phyloP scores from a whole-genome alignment of 106 monocot genomes.

The Alisma plantagoaquatica region DNA sequence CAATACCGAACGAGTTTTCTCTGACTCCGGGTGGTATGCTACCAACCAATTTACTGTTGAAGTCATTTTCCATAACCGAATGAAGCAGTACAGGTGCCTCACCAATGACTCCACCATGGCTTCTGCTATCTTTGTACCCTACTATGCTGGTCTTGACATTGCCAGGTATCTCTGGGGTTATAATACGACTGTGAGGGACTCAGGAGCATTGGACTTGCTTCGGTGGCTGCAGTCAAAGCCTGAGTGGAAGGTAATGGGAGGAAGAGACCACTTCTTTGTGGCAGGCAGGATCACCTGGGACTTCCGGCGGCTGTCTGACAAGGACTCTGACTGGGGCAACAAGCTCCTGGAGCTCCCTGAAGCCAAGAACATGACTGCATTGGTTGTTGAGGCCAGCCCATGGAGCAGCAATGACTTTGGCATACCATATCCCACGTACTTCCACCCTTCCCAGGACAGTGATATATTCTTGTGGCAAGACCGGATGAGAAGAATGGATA shows the following conservation, averaged over 20 bases:
- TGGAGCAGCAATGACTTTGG: constrained; percentile 89
- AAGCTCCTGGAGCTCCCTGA: constrained; percentile 70
- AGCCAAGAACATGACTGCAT: constrained; percentile 63
- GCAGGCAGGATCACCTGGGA: constrained; percentile 87
- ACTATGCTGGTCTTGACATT: constrained; percentile 84
- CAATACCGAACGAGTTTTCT: constrained; percentile 59
- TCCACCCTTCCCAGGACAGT: constrained; percentile 58
- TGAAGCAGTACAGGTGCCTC: constrained; percentile 90
- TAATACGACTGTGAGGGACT: constrained; percentile 50
- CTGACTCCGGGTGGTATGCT: constrained; percentile 73
- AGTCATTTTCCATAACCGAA: constrained; percentile 69
- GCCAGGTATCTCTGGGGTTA: constrained; percentile 66
- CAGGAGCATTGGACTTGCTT: constrained; percentile 51
- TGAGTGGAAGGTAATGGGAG: constrained; percentile 75
- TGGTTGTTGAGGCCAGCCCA: constrained; percentile 72
- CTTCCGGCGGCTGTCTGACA: constrained; percentile 55
- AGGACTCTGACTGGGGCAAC: constrained; percentile 65
- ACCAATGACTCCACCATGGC: constrained; percentile 78
- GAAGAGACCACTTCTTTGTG: constrained; percentile 73
- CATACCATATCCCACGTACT: constrained; percentile 77
- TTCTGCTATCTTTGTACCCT: constrained; percentile 79
- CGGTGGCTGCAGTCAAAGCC: constrained; percentile 67
- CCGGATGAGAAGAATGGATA: constrained; percentile 60
- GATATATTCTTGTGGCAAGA: constrained; percentile 78
- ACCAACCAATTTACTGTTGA: constrained; percentile 88